Conservation (phyloP, 2,329 filamentous ascomycete genomes). For the Chrysosporium queenslandicum region DNA sequence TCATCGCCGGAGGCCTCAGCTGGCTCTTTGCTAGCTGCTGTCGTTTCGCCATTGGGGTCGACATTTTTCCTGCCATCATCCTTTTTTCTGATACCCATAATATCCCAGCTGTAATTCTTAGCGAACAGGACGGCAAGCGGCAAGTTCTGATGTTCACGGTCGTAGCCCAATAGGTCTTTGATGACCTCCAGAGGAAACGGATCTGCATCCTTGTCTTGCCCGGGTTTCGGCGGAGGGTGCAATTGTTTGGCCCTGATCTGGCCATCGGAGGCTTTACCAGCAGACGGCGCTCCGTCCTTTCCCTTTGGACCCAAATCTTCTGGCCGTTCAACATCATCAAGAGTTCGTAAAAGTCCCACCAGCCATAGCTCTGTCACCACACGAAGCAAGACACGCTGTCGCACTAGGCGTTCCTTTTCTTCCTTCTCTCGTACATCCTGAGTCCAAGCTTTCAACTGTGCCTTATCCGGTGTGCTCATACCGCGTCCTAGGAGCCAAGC, state of each 20-base stretch:
- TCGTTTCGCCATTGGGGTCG: slow-evolving; percentile 66
- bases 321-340: slow-evolving; percentile 58
- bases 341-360: slow-evolving; percentile 72
- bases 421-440: slow-evolving; percentile 84
- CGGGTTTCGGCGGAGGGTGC: slow-evolving; percentile 46
- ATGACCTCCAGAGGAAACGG: slow-evolving; percentile 96
- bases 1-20: slow-evolving; percentile 46
- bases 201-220: slow-evolving; percentile 61
- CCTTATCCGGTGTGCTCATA: slow-evolving; percentile 81
- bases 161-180: slow-evolving; percentile 88
- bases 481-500: slow-evolving; percentile 89
- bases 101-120: slow-evolving; percentile 92
- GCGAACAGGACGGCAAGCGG: slow-evolving; percentile 90
- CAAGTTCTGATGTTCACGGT: slow-evolving; percentile 83
- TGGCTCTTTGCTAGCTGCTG: slow-evolving; percentile 37
- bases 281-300: slow-evolving; percentile 41
- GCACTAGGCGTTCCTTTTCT: slow-evolving; percentile 80
- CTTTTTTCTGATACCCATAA: slow-evolving; percentile 66
- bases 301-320: slow-evolving; percentile 49
- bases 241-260: slow-evolving; percentile 54
- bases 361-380: slow-evolving; percentile 96
- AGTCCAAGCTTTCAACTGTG: slow-evolving; percentile 64
- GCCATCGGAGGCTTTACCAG: slow-evolving; percentile 41
- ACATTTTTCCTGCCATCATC: slow-evolving; percentile 74
- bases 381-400: slow-evolving; percentile 75